Evolutionary conservation across 2,329 filamentous ascomycete genomes (phyloP), one percentile per base, ranked within the genome.

Genomic region (Hirsutella rhossiliensis): DNA sequence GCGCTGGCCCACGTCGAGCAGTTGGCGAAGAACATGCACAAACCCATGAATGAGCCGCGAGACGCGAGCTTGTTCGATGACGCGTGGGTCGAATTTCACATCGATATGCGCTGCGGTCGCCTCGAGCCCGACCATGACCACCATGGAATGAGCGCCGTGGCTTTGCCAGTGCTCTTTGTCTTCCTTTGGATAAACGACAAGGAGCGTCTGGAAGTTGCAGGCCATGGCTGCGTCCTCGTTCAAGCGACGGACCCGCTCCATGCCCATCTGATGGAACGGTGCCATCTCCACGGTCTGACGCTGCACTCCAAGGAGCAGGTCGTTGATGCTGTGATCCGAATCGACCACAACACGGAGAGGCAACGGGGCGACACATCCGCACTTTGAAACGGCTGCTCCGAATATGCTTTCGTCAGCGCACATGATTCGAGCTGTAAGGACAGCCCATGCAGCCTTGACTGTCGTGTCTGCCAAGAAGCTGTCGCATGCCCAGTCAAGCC

Each of bases 361-460:
- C 3, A 59, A 32, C 1, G 50, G 44, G 2, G 48, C 48, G 20
- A 28, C 18, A 5, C n/a, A 3, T 11, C 53, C 46, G 5, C 53
- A 43, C 3, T 52, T 56, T 2, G 45, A 48, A 1, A 54, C 42
- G 4, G 50, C 47, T 3, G 48, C 43, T 2, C 55, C 57, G 27
- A 56, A 59, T 11, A 55, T 17, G 1, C 56, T 46, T 41, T 69
- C 65, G 18, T 45, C 42, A 17, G 46, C 59, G 46, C 18, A 58
- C 48, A 64, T 57, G 44, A 65, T 64, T 2, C 62, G 49, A 0
- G 59, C 56, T 2, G 63, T 55, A 3, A 66, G 54, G 6, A 70
- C 38, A 3, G 53, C 45, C 53, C 53, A 55, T 5, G 53, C 53
- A 13, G 49, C 46, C 23, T 51, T 47, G 17, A 52, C 41, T 6